Base-by-base conservation (phyloP, 768 basidiomycete genomes). In the Suillus lakei region DNA sequence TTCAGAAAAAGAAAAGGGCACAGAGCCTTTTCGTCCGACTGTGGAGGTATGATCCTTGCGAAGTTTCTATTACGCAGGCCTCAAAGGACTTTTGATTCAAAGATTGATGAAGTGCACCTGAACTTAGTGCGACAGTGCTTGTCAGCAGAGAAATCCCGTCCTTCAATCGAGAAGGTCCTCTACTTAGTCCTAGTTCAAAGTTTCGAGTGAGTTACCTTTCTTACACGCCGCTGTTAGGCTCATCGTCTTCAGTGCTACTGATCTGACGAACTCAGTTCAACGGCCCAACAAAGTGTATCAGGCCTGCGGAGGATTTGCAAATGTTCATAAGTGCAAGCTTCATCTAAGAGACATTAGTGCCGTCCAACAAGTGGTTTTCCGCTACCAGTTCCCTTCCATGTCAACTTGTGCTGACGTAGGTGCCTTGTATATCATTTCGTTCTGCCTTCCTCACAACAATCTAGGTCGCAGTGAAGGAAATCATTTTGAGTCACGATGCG, bases 401-500 rank as follows among this genome's bases (percentile, higher is more conserved):
- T 15, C 54, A n/a, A n/a, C 5, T 34, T 6, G 3, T 34, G 34
- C 15, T 8, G 12, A 55, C 21, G 32, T 55, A 36, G 54, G 54
- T 55, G 13, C 6, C 32, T 4, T 23, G 21, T 7, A 5, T 5
- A 15, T 55, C 6, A 13, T 34, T 36, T 23, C 4, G 1, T n/a
- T 6, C 32, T 34, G 1, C 32, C 3, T 21, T 23, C 3, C 32
- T 55, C 1, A 55, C 3, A 15, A 6, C 0, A 55, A 55, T 23
- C 32, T 55, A 55, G 54, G 54, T 55, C 1, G 54, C 54, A 55
- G 54, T 36, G 21, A 55, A 55, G n/a, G 54, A 23, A 36, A 55
- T 55, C 7, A 9, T 8, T 23, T 5, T 3, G 15, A 23, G 2
- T 1, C 1, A 12, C 30, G 5, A 18, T 56, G 12, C 2, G 6